These are phyloP conservation scores for Sugiyamaella chiloensis DNA, from an alignment of 805 yeast genomes.

Conservation along the genomic window DNA sequence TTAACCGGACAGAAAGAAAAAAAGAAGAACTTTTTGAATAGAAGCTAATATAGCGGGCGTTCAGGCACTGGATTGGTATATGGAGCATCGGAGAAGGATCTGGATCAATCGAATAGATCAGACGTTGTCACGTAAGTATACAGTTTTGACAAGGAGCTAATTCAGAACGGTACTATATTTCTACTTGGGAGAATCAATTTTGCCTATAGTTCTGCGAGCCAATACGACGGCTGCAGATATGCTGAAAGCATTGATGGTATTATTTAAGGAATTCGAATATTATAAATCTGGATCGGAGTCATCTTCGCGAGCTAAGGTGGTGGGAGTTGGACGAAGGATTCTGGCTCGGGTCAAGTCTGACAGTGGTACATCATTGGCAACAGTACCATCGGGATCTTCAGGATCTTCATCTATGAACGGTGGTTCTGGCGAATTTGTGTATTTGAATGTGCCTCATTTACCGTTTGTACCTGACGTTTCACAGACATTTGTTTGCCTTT, in stretches of 20 bases:
- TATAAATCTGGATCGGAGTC: conserved; percentile 13
- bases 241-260: conserved; percentile 16
- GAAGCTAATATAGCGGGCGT: neutral
- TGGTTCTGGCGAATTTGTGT: conserved; percentile 16
- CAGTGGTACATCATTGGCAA: neutral
- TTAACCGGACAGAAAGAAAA: neutral
- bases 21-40: neutral
- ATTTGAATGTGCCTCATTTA: conserved; percentile 24
- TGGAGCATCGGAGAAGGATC: neutral
- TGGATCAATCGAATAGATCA: neutral
- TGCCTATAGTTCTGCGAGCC: conserved; percentile 12
- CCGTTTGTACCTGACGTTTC: conserved; percentile 30
- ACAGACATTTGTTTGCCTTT: conserved; percentile 27
- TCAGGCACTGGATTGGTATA: too few relatives aligned
- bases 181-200: conserved; percentile 25
- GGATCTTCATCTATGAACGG: neutral
- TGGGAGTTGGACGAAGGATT: conserved; percentile 25
- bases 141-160: neutral
- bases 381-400: conserved; percentile 4
- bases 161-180: conserved; percentile 19
- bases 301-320: conserved; percentile 20
- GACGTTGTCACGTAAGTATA: conserved; percentile 2
- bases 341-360: conserved; percentile 22
- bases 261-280: conserved; percentile 24
- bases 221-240: conserved; percentile 17